phyloP scores from a whole-genome alignment of 495 filamentous ascomycete species.

The Penicillium odoratum region DNA sequence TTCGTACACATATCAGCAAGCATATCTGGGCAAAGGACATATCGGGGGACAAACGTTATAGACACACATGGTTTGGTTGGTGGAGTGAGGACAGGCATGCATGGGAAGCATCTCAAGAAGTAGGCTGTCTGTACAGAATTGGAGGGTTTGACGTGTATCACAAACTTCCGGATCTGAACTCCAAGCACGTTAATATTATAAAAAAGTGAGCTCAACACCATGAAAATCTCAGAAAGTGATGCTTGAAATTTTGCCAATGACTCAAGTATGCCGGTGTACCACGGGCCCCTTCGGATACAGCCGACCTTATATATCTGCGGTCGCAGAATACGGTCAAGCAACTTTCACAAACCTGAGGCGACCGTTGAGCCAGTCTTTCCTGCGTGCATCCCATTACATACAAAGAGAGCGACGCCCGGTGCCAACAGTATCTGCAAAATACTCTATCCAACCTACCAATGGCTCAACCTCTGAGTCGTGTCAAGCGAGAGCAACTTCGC shows the following conservation, averaged over 20 bases:
- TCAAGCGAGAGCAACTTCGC: constrained; percentile 22
- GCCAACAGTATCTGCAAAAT: background rate
- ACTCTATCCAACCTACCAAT: background rate
- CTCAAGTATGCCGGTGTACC: background rate
- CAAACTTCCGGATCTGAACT: no score
- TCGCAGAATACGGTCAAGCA: background rate
- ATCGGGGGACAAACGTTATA: background rate
- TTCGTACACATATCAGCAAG: background rate
- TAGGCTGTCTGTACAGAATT: background rate
- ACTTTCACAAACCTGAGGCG: background rate
- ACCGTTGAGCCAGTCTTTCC: background rate
- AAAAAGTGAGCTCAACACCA: background rate
- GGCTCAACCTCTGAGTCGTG: constrained; percentile 1
- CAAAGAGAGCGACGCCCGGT: background rate
- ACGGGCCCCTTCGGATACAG: background rate
- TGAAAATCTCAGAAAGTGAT: background rate
- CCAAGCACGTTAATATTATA: background rate
- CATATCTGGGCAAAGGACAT: background rate
- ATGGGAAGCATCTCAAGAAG: background rate
- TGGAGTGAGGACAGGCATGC: background rate
- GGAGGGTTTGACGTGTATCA: no score
- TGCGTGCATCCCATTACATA: background rate
- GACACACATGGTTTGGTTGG: background rate
- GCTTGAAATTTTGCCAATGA: background rate
- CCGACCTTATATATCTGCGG: background rate